These are phyloP conservation scores for Globisporangium yorkense DNA, from an alignment of 352 stramenopile genomes.

Conservation along the genomic window DNA sequence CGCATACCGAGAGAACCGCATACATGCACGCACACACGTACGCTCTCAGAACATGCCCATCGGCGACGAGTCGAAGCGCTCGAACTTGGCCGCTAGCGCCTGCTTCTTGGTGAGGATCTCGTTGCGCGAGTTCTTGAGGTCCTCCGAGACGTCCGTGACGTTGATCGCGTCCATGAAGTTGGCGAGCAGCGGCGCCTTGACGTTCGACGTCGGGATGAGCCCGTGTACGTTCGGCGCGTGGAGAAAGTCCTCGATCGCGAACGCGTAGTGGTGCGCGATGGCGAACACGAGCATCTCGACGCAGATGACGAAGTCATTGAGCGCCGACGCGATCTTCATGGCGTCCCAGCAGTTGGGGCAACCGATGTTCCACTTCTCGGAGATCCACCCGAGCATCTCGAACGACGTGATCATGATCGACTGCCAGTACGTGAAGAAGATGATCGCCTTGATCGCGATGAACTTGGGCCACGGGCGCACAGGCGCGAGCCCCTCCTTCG, in stretches of 20 bases:
- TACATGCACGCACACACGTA: background rate
- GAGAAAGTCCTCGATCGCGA: conserved; percentile 89
- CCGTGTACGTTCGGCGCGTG: conserved; percentile 22
- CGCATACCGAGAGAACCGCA: background rate
- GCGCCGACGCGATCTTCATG: conserved; percentile 81
- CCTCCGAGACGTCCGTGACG: conserved; percentile 81
- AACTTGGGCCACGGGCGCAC: conserved; percentile 92
- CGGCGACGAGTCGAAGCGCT: conserved; percentile 64
- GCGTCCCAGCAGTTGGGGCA: conserved; percentile 81
- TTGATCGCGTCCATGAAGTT: conserved; percentile 91
- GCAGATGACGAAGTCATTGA: conserved; percentile 95
- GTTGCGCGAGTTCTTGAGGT: conserved; percentile 79
- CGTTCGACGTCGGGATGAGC: conserved; percentile 58
- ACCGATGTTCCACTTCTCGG: conserved; percentile 76
- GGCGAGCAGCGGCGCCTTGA: conserved; percentile 78
- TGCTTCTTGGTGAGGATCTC: conserved; percentile 89
- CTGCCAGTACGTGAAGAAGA: conserved; percentile 96
- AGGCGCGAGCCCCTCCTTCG: conserved; percentile 83
- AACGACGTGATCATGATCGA: conserved; percentile 87
- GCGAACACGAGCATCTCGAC: conserved; percentile 93
- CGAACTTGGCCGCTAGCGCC: conserved; percentile 77
- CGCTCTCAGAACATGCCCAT: conserved; percentile 49
- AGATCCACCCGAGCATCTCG: conserved; percentile 84
- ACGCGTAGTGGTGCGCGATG: conserved; percentile 90
- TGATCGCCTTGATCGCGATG: conserved; percentile 91